Base-by-base conservation (phyloP, 176 grass and related monocot species). In the Rhynchospora tenuis region DNA sequence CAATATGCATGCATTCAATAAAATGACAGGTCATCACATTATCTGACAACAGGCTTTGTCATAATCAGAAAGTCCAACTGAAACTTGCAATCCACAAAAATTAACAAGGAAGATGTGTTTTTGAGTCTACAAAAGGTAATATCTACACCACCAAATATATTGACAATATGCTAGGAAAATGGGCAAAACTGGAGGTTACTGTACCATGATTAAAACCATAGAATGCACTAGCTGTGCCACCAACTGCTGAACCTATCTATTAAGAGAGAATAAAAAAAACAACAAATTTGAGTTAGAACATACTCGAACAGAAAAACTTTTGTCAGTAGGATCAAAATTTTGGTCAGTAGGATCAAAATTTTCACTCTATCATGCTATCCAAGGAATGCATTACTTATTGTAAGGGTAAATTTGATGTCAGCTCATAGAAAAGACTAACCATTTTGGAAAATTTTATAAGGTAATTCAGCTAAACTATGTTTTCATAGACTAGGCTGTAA, bases 171-270 rank as follows among this genome's bases (percentile, higher is more conserved):
- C 43, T 26, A 81, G 4, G 6, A 17, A 28, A 38, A 59, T 55
- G 1, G 13, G 31, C 38, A 69, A 0, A 81, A 65, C 14, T 66
- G 59, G 84, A 83, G 1, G 50, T 15, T 0, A n/a, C 63, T 51
- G 48, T 90, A 98, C 92, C 84, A 75, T 93, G 90, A 82, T 98
- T 98, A 86, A 98, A 95, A 66, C 92, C 92, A 86, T 98, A 98
- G 85, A 95, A 93, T 6, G 95, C 92, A 16, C 92, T 93, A 47
- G 95, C 86, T 79, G 84, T 95, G 3, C 89, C 95, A 82, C 95
- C 95, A 83, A 98, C 70, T 77, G 95, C 92, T 1, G 92, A 90
- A 83, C 95, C 95, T 84, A 98, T 98, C 95, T 98, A 84, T 29
- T 58, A 65, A 70, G 8, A 28, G 55, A 45, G 52, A 33, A 80